A percentile compares a stretch with the other conserved stretches of the same genome.
These are phyloP conservation scores for Salix exigua DNA, from an alignment of 345 rosid genomes.

Conservation along the genomic window DNA sequence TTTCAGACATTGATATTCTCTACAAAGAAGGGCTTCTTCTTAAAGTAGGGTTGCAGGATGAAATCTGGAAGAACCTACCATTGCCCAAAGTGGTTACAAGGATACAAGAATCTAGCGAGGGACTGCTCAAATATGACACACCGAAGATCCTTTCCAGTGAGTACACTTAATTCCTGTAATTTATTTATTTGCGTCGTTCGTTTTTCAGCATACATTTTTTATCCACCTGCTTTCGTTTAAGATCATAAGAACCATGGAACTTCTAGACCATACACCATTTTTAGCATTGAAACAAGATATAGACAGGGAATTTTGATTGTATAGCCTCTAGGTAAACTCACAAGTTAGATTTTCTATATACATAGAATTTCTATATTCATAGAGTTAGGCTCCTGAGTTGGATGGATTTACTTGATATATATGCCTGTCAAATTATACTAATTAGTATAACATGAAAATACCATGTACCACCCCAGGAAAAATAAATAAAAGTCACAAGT, in stretches of 20 bases:
- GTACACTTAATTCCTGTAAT: constrained; percentile 14
- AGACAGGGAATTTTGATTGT: background rate
- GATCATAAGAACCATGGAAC: background rate
- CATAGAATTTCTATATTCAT: background rate
- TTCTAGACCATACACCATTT: background rate
- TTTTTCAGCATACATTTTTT: background rate
- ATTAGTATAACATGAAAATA: background rate
- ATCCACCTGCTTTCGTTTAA: background rate
- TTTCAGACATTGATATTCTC: constrained; percentile 76
- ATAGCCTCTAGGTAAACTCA: background rate
- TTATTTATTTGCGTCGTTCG: background rate
- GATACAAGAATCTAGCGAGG: constrained; percentile 67
- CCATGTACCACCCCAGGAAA: background rate
- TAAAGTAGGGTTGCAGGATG: constrained; percentile 73
- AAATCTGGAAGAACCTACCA: constrained; percentile 64
- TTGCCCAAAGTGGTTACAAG: constrained; percentile 57
- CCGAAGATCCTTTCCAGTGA: constrained; percentile 84
- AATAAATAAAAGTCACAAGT: no score
- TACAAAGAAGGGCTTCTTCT: constrained; percentile 90
- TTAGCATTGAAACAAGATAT: background rate
- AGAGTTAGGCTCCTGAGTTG: no score
- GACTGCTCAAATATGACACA: constrained; percentile 77
- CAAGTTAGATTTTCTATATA: background rate
- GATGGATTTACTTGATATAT: background rate
- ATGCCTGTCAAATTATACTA: background rate